Percentiles rank a stretch among this genome's conserved stretches.
phyloP scores from a whole-genome alignment of 1,284 basidiomycete species.

The Malassezia furfur region DNA sequence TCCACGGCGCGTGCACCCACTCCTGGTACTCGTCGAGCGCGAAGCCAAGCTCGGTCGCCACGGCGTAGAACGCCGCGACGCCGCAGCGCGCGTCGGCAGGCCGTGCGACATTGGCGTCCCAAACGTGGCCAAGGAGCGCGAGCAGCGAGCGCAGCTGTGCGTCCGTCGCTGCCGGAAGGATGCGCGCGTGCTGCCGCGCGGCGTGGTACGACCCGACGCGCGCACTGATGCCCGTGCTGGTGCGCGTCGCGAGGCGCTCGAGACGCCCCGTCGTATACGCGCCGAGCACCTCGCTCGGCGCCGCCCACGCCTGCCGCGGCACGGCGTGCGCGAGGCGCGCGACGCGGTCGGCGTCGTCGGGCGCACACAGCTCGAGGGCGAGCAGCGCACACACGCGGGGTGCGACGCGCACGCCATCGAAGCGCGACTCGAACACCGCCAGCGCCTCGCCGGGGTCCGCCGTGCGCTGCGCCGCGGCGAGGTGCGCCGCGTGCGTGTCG shows the following conservation, averaged over 20 bases:
- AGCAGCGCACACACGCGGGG: background rate
- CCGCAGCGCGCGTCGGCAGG: background rate
- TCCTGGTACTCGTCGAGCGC: conserved; percentile 3
- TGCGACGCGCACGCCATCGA: background rate
- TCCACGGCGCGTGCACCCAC: conserved; percentile 2
- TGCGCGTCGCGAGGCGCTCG: background rate
- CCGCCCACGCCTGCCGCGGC: background rate
- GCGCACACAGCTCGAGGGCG: background rate
- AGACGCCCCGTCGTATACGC: background rate
- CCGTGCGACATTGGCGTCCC: background rate
- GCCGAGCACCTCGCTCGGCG: background rate
- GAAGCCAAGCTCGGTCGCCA: conserved; percentile 1
- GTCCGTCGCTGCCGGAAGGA: background rate
- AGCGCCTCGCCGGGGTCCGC: background rate
- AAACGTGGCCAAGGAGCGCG: background rate
- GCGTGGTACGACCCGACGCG: background rate
- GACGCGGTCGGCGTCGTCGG: background rate
- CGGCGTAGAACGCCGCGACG: background rate
- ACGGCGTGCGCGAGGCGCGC: background rate
- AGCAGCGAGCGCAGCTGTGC: background rate
- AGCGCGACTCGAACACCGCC: background rate
- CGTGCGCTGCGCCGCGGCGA: background rate
- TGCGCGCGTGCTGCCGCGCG: background rate
- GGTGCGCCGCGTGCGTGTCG: background rate
- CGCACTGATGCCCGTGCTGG: background rate